Percentiles rank a stretch among this genome's conserved stretches.
phyloP scores from a whole-genome alignment of 2,329 filamentous ascomycete genomes.

The Neofusicoccum ribis region DNA sequence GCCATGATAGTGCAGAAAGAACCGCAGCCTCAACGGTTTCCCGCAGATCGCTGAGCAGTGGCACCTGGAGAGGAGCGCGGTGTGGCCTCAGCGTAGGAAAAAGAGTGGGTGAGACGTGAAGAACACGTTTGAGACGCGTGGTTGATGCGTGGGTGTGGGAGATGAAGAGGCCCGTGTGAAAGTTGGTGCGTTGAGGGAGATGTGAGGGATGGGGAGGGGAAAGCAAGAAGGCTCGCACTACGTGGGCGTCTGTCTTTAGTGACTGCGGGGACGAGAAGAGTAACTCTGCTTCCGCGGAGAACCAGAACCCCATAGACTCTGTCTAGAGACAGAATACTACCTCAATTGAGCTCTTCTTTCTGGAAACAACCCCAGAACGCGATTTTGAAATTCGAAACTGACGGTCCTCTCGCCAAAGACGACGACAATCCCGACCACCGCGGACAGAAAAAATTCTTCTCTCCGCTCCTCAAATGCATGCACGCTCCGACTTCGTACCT shows the following conservation, averaged over 20 bases:
- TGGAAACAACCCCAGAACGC: no score
- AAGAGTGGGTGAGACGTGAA: not conserved
- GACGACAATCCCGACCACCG: no score
- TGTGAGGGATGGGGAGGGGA: not conserved
- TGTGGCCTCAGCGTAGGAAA: not conserved
- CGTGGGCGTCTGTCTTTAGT: no score
- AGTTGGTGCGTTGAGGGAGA: not conserved
- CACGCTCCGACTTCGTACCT: not conserved
- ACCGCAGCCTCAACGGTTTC: not conserved
- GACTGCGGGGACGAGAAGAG: no score
- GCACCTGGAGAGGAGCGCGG: not conserved
- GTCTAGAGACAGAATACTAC: no score
- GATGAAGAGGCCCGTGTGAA: not conserved
- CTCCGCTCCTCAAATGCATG: not conserved
- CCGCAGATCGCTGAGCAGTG: not conserved
- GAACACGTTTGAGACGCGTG: slow-evolving; percentile 10
- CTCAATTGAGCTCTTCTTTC: no score
- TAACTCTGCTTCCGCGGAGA: no score
- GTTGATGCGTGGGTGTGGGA: not conserved
- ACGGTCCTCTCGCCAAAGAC: no score
- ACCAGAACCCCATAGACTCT: no score
- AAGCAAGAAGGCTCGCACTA: no score
- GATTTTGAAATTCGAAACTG: no score
- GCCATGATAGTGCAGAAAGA: not conserved
- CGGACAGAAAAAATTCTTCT: not conserved